Conservation (phyloP, 2,329 filamentous ascomycete species). For the Paracoccidioides brasiliensis region DNA sequence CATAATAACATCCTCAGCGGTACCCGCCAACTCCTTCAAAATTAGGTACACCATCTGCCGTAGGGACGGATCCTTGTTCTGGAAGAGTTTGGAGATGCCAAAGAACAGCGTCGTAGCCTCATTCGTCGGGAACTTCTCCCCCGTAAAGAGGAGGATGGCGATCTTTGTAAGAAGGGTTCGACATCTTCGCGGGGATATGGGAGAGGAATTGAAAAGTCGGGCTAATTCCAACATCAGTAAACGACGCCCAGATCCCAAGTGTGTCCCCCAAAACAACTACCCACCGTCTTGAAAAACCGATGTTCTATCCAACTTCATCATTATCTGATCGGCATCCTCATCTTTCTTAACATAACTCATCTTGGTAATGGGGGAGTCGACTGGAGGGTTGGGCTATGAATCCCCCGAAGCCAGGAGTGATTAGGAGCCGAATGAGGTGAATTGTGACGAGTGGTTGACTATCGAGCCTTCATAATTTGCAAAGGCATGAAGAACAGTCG, state of each 20-base stretch:
- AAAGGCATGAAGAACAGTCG: not conserved
- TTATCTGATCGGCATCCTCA: slow-evolving; percentile 83
- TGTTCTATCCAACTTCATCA: slow-evolving; percentile 95
- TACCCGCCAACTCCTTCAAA: slow-evolving; percentile 92
- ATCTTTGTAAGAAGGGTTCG: slow-evolving; percentile 96
- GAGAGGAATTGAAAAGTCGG: slow-evolving; percentile 93
- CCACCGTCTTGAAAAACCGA: slow-evolving; percentile 98
- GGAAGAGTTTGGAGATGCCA: slow-evolving; percentile 96
- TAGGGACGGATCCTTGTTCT: slow-evolving; percentile 96
- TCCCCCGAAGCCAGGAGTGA: not conserved
- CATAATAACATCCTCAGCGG: slow-evolving; percentile 98
- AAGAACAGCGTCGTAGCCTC: slow-evolving; percentile 98
- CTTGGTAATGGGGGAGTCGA: slow-evolving; percentile 18
- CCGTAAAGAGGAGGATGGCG: slow-evolving; percentile 86
- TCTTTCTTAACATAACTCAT: slow-evolving; percentile 99
- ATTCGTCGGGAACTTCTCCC: slow-evolving; percentile 91
- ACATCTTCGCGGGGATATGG: slow-evolving; percentile 93
- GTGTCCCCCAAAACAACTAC: slow-evolving; percentile 16
- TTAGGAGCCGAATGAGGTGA: not conserved
- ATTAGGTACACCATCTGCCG: slow-evolving; percentile 98
- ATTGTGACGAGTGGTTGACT: slow-evolving; percentile 5
- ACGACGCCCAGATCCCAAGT: slow-evolving; percentile 10
- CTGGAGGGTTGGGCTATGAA: not conserved
- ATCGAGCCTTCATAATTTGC: slow-evolving; percentile 23
- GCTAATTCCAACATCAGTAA: slow-evolving; percentile 39